Percentiles rank a stretch among this genome's conserved stretches.
Evolutionary conservation across 768 basidiomycete species (phyloP).

Genomic region (Collybiopsis luxurians): DNA sequence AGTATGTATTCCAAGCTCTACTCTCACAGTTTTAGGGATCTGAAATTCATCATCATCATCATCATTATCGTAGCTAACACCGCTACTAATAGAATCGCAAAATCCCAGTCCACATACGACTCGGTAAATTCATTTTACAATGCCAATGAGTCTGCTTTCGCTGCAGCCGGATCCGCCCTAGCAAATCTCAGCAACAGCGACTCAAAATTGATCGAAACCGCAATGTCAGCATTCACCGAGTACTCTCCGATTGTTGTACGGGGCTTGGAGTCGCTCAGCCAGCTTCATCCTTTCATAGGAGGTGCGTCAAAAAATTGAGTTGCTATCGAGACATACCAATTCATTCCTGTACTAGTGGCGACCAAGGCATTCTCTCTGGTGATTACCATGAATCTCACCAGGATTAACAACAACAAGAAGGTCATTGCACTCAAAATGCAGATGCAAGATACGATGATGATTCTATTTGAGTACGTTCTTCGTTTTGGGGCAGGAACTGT

Average conservation of each 20-base stretch:
- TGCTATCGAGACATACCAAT: background rate
- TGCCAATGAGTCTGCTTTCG: background rate
- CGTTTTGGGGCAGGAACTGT: background rate
- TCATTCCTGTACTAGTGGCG: constrained; percentile 27
- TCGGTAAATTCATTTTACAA: background rate
- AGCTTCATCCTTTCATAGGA: constrained; percentile 28
- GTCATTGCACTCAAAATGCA: constrained; percentile 42
- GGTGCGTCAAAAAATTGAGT: constrained; percentile 23
- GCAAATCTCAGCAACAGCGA: background rate
- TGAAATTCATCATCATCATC: background rate
- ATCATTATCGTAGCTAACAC: background rate
- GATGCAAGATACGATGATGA: constrained; percentile 49
- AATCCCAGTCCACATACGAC: background rate
- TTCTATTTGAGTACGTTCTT: constrained; percentile 40
- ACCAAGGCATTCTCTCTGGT: constrained; percentile 44
- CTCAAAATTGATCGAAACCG: background rate
- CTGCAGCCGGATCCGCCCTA: background rate
- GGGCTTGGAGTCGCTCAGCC: constrained; percentile 20
- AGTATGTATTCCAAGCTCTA: too few relatives aligned
- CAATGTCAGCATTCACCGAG: constrained; percentile 3
- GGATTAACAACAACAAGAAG: constrained; percentile 51
- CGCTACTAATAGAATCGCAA: background rate
- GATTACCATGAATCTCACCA: constrained; percentile 43
- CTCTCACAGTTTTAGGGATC: too few relatives aligned
- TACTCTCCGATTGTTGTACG: background rate